These are phyloP conservation scores for Fusarium duplospermum DNA, from an alignment of 2,329 filamentous ascomycete genomes.

Conservation along the genomic window DNA sequence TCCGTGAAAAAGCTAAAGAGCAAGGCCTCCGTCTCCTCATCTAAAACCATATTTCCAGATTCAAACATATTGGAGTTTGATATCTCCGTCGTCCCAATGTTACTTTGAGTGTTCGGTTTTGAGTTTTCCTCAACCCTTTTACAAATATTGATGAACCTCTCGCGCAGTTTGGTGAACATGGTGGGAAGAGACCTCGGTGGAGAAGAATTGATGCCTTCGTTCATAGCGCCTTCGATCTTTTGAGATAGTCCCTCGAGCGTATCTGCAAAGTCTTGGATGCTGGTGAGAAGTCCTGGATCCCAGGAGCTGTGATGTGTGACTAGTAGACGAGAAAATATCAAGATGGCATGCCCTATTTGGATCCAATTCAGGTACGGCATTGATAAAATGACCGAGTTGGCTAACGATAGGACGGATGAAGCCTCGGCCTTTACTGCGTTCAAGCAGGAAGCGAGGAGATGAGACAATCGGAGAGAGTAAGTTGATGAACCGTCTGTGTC, in stretches of 20 bases:
- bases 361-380: conserved; percentile 19
- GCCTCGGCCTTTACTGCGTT: conserved; percentile 14
- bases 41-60: neutral
- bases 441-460: conserved; percentile 15
- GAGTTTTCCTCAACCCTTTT: conserved; percentile 4
- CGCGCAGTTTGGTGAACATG: neutral
- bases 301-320: conserved; percentile 13
- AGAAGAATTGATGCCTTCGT: neutral
- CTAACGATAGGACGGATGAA: neutral
- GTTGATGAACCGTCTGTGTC: neutral
- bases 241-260: neutral
- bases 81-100: neutral
- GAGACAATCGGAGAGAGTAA: neutral
- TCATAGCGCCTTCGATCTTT: conserved; percentile 9
- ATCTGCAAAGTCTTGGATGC: conserved; percentile 1
- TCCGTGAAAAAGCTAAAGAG: neutral
- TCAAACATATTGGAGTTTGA: neutral
- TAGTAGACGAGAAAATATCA: conserved; percentile 15
- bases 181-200: neutral
- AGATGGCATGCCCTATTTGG: conserved; percentile 13
- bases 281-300: conserved; percentile 7
- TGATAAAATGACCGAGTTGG: neutral
- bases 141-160: conserved; percentile 3
- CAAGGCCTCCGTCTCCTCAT: neutral
- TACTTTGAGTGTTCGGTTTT: neutral